Base-by-base conservation (phyloP, 768 basidiomycete species). In the Mycena rebaudengoi region DNA sequence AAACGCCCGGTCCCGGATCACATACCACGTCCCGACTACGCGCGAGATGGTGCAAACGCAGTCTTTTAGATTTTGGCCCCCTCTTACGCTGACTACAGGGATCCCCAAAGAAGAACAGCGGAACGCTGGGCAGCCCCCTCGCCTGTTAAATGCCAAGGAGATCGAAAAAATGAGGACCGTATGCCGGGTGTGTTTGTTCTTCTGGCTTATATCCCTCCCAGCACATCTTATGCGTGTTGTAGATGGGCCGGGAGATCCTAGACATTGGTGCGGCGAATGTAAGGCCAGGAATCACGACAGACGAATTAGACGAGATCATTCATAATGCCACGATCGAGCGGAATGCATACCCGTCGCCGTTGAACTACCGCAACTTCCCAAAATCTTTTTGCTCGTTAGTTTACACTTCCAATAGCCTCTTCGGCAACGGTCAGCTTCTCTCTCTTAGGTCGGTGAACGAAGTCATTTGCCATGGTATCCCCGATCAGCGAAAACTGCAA, bases 321-420 rank as follows among this genome's bases (percentile, higher is more conserved):
- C 98, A 99, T 78, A 87, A 94, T 67, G 98, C 92, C 18, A 91
- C 84, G 67, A 90, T 99, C 66, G 91, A 96, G 78, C 85, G 96
- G 52, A 89, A 94, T 68, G 88, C 94, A 23, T 99, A 99, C 78
- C 98, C 98, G 1, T 96, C 94, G 26, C 94, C 98, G 43, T 81
- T 99, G 63, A 94, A 94, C 72, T 99, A 99, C 78, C 86, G 90
- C 53, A 83, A 86, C 33, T 99, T 90, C 73, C 97, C 98, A 13
- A 98, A 98, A 82, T 98, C 96, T 29, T 87, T 97, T 35, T 99
- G 98, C 91, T 96, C 92, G 89, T 95, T 80, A 69, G 94, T 85
- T 33, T 44, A 45, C 41, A 12, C 41, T 14, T 43, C 26, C 46
- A 20, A 45, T 41, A 51, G 28, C 49, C 46, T 53, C 13, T 33